Evolutionary conservation across 148 eudicot genomes (phyloP), one percentile per base, ranked within the genome.

Genomic region (Bassia scoparia): DNA sequence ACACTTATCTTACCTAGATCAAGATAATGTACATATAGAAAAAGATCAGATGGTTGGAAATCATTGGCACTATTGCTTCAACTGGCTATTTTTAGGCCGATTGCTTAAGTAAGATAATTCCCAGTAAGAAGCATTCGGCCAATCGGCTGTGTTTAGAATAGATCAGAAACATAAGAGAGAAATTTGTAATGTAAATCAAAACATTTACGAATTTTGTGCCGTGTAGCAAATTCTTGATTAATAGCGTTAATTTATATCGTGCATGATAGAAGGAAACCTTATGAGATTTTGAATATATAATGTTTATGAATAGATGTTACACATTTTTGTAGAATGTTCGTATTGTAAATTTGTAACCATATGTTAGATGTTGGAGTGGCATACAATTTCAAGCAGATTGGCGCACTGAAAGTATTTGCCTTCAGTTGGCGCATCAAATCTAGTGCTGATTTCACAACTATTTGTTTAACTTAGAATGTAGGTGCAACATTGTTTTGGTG

Each of bases 11-110:
- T 55, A 71, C n/a, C 34, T 27, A 27, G 55, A 43, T 15, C 16
- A 12, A 60, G 71, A 43, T 74, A 8, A 69, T 71, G 75, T 77
- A 77, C 62, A 77, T 70, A 77, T 70, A 77, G 53, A 54, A 23
- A 62, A 66, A 14, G 18, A 52, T 55, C 31, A 6, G 69, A 63
- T 43, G 37, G 44, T 26, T 35, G 74, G 67, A 48, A 69, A 52
- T 21, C 48, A 4, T 60, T 38, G 27, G 61, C 23, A 67, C 68
- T 76, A 11, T 60, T 61, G 55, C 31, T 20, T 74, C 55, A 41
- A 20, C 61, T 16, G 62, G 27, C 49, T 26, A 46, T 75, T 68
- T 59, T 68, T 44, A 15, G 18, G 50, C 73, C 26, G 13, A 72
- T 43, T 29, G 60, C 41, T 61, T 21, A 46, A 23, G 13, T 59